These are phyloP conservation scores for Gremmenia infestans DNA, from an alignment of 2,329 filamentous ascomycete genomes.

Conservation along the genomic window DNA sequence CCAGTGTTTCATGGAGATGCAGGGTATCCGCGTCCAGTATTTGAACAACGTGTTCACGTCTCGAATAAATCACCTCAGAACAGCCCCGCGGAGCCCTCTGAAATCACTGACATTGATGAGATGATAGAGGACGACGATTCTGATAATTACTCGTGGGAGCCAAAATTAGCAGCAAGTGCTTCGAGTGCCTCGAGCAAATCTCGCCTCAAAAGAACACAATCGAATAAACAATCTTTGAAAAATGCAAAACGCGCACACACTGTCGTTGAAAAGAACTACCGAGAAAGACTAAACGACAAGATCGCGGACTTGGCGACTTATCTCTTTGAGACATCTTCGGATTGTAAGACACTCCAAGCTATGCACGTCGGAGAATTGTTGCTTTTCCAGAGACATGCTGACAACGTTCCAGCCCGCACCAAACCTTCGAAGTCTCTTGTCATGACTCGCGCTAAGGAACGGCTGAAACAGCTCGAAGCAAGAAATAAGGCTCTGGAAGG, in stretches of 20 bases:
- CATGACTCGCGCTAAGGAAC: conserved; percentile 22
- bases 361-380: too few relatives aligned
- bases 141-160: conserved; percentile 4
- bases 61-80: too few relatives aligned
- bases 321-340: conserved; percentile 21
- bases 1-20: neutral
- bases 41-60: too few relatives aligned
- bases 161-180: neutral
- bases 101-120: conserved; percentile 2
- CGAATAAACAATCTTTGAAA: conserved; percentile 7
- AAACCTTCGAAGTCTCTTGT: conserved; percentile 24
- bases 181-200: neutral
- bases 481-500: conserved; percentile 15
- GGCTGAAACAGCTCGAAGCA: conserved; percentile 20
- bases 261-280: conserved; percentile 22
- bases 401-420: conserved; percentile 10
- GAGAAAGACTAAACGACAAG: conserved; percentile 23
- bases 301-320: conserved; percentile 20
- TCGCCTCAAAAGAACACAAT: conserved; percentile 4
- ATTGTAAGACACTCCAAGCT: conserved; percentile 11
- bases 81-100: too few relatives aligned
- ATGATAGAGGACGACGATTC: conserved; percentile 9
- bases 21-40: neutral
- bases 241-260: conserved; percentile 21
- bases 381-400: too few relatives aligned